These are phyloP conservation scores for Drechslera avenae DNA, from an alignment of 2,329 filamentous ascomycete genomes.

Conservation along the genomic window DNA sequence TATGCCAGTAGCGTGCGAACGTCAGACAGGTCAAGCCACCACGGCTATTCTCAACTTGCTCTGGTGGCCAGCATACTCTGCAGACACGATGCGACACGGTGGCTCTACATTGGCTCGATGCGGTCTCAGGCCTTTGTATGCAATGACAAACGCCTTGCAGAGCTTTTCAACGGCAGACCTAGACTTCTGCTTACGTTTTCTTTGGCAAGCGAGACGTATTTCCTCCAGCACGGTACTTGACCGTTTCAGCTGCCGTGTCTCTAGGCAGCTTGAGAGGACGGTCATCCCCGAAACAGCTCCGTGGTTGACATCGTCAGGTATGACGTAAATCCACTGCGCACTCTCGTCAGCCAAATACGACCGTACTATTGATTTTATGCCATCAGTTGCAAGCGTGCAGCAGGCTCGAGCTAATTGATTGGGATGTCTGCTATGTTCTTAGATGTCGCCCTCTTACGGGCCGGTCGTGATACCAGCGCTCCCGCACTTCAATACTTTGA, in stretches of 20 bases:
- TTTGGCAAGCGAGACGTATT: background rate
- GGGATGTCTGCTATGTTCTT: no score
- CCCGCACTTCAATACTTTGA: no score
- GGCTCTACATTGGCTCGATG: conserved; percentile 15
- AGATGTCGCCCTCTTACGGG: background rate
- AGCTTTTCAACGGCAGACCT: conserved; percentile 7
- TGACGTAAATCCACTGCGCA: background rate
- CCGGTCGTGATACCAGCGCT: no score
- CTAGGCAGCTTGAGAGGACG: conserved; percentile 6
- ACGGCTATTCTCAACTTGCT: conserved; percentile 8
- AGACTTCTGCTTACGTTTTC: conserved; percentile 25
- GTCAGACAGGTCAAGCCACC: conserved; percentile 7
- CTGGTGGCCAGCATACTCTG: conserved; percentile 8
- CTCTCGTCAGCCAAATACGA: no score
- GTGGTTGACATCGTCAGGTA: conserved; percentile 1
- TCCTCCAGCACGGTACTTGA: conserved; percentile 11
- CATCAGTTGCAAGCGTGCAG: no score
- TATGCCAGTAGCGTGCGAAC: conserved; percentile 21
- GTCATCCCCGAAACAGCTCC: background rate
- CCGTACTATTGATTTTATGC: no score
- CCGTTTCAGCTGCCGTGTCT: background rate
- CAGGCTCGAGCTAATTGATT: no score
- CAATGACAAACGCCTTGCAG: conserved; percentile 14
- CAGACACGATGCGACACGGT: conserved; percentile 7
- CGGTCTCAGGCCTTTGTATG: conserved; percentile 3